Base-by-base conservation (phyloP, 78 protist genomes). In the Protostelium mycophagum region DNA sequence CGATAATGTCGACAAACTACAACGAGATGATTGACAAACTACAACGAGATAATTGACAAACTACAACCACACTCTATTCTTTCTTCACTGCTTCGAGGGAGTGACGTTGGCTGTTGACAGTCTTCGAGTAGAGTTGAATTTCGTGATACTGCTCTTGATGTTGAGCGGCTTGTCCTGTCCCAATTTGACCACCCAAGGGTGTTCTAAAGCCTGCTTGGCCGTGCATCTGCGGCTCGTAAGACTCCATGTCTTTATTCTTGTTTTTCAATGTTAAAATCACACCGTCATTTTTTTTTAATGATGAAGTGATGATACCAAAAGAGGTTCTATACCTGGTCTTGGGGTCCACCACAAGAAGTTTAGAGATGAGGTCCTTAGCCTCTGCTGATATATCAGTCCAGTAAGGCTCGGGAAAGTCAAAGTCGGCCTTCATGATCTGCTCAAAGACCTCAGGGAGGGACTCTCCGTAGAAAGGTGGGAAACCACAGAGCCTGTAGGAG, bases 391-490 rank as follows among this genome's bases (percentile, higher is more conserved):
- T 89, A 28, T 28, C n/a, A 0, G 87, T 86, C 95, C 95, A 92
- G 83, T 89, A 92, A 28, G 88, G 91, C 36, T 51, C 92, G 38
- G 96, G 92, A 37, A 36, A 93, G 39, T 93, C 92, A 9, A 88
- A 93, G 86, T 93, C 85, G 34, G 91, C 94, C 63, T 89, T 91
- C 92, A 93, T 88, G 89, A 93, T 93, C 37, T 87, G 88, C 85
- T 93, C 91, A 37, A 89, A 93, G 36, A 93, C 87, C 86, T 93
- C 92, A 73, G 91, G 92, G 34, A 90, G 88, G 25, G 93, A 89
- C 35, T 88, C 96, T 87, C 96, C 96, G 83, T 89, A 93, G 88
- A 93, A 93, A 29, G 96, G 96, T 87, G 92, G 91, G 93, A 90
- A 93, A 34, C 96, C 96, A 25, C 96, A 89, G 83, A 92, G 85